phyloP scores from a whole-genome alignment of 2,329 filamentous ascomycete species.

The Bipolaris oryzae region DNA sequence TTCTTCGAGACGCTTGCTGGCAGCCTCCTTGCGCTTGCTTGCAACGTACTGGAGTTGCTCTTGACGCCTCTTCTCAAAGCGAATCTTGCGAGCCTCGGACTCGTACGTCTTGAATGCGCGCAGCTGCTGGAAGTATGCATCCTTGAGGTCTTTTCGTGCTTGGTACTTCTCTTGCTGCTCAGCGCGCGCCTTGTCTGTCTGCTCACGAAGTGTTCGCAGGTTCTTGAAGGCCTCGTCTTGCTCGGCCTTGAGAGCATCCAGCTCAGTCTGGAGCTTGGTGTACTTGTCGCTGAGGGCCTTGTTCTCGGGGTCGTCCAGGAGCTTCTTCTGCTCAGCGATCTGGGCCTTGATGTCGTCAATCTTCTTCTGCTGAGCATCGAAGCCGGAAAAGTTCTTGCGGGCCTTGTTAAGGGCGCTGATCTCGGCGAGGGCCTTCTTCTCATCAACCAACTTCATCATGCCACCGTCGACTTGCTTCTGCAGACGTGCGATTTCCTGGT shows the following conservation, averaged over 20 bases:
- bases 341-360: constrained; percentile 88
- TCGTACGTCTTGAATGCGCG: constrained; percentile 86
- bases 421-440: constrained; percentile 89
- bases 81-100: constrained; percentile 77
- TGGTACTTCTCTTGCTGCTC: constrained; percentile 87
- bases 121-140: constrained; percentile 81
- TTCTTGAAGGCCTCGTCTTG: constrained; percentile 91
- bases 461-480: constrained; percentile 87
- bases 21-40: constrained; percentile 76
- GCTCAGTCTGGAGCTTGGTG: constrained; percentile 81
- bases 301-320: constrained; percentile 87
- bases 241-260: constrained; percentile 88
- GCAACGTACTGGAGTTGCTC: constrained; percentile 77
- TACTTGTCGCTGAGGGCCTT: constrained; percentile 89
- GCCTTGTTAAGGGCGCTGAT: constrained; percentile 83
- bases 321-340: constrained; percentile 87
- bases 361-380: constrained; percentile 84
- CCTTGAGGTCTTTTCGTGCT: constrained; percentile 84
- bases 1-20: constrained; percentile 77
- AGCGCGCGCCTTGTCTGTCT: constrained; percentile 80
- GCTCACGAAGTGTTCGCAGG: constrained; percentile 81
- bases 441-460: constrained; percentile 93
- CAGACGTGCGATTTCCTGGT: constrained; percentile 78
- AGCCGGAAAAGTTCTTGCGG: constrained; percentile 86
- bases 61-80: constrained; percentile 76